These are phyloP conservation scores for Neurospora pannonica DNA, from an alignment of 495 filamentous ascomycete species.

Conservation along the genomic window DNA sequence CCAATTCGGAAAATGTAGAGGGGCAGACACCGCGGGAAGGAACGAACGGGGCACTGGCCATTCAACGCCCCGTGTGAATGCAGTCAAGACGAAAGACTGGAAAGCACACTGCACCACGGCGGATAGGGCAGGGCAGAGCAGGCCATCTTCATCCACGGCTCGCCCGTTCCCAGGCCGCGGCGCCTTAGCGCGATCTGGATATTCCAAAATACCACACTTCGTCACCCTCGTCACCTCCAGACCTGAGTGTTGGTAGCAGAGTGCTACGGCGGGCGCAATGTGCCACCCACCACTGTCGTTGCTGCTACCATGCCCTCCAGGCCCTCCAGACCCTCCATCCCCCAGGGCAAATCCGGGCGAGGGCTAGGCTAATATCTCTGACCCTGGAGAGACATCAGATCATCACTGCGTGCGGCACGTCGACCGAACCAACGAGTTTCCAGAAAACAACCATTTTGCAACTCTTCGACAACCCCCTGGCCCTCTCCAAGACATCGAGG, in stretches of 20 bases:
- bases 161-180: not conserved
- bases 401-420: not conserved
- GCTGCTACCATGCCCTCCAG: not conserved
- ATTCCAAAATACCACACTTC: not conserved
- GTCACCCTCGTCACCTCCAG: not conserved
- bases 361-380: not conserved
- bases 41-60: not conserved
- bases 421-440: not conserved
- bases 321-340: not conserved
- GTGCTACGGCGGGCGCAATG: not conserved
- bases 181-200: not conserved
- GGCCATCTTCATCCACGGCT: not conserved
- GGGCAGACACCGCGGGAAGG: not conserved
- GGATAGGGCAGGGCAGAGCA: not conserved
- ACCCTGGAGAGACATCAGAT: not conserved
- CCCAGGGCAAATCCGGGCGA: not conserved
- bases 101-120: not conserved
- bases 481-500: not conserved
- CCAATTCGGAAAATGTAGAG: not conserved
- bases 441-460: not conserved
- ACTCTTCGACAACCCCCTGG: not conserved
- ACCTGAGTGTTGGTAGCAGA: not conserved
- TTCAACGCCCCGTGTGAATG: not conserved
- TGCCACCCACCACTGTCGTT: not conserved
- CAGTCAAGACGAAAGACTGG: not conserved